These are phyloP conservation scores for Monosporozyma siamensis DNA, from an alignment of 805 yeast species.

Conservation along the genomic window DNA sequence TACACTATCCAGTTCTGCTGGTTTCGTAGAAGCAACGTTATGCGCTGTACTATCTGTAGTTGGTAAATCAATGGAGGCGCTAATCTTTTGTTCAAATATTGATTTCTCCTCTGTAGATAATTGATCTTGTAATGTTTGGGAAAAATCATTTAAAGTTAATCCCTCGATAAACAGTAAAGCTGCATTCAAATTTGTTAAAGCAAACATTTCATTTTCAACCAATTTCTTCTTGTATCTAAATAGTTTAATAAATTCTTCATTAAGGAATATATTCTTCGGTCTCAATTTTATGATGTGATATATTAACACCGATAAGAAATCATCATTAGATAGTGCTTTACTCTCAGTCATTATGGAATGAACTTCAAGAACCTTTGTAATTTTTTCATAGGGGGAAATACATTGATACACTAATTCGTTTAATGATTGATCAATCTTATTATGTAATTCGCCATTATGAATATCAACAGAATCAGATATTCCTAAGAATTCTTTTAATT, in stretches of 20 bases:
- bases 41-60: neutral
- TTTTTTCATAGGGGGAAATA: slow-evolving; percentile 26
- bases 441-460: slow-evolving; percentile 7
- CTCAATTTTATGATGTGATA: slow-evolving; percentile 20
- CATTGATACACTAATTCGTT: slow-evolving; percentile 16
- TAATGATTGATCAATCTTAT: slow-evolving; percentile 13
- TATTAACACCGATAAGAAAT: slow-evolving; percentile 25
- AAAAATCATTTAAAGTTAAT: slow-evolving; percentile 18
- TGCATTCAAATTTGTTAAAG: slow-evolving; percentile 29
- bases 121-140: slow-evolving; percentile 14
- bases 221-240: slow-evolving; percentile 28
- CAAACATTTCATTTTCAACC: slow-evolving; percentile 27
- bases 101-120: slow-evolving; percentile 11
- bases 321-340: slow-evolving; percentile 26
- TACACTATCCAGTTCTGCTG: neutral
- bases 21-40: neutral
- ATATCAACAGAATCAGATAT: slow-evolving; percentile 11
- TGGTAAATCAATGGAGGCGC: slow-evolving; percentile 17
- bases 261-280: slow-evolving; percentile 22
- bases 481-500: slow-evolving; percentile 20
- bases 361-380: slow-evolving; percentile 16
- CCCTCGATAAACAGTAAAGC: slow-evolving; percentile 28
- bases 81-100: slow-evolving; percentile 14
- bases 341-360: slow-evolving; percentile 22
- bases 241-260: slow-evolving; percentile 24